These are phyloP conservation scores for Scorias spongiosa DNA, from an alignment of 2,329 filamentous ascomycete species.

Conservation along the genomic window DNA sequence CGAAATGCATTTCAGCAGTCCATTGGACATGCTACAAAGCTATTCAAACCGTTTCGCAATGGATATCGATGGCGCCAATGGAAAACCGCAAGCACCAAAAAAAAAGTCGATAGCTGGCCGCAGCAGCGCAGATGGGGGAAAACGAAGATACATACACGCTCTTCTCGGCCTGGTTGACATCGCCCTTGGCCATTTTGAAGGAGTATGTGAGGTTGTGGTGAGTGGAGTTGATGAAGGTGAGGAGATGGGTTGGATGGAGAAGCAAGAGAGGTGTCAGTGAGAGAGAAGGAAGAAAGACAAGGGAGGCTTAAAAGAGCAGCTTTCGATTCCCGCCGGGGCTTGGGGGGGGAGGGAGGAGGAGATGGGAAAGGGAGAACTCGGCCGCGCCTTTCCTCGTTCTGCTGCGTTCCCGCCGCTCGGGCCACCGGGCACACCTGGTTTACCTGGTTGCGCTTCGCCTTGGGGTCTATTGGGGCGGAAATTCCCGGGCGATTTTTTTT, in stretches of 20 bases:
- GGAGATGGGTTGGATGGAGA: slow-evolving; percentile 2
- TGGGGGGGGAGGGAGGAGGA: no score
- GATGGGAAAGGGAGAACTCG: no score
- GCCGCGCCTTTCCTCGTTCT: neutral
- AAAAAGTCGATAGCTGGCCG: neutral
- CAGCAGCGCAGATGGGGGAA: slow-evolving; percentile 1
- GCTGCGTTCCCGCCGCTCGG: neutral
- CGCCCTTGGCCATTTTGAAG: slow-evolving; percentile 14
- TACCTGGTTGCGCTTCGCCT: no score
- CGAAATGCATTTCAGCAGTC: no score
- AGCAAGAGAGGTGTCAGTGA: neutral
- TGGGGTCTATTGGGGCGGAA: neutral
- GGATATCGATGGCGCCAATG: slow-evolving; percentile 2
- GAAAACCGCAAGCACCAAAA: neutral
- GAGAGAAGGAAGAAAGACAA: neutral
- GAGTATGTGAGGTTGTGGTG: slow-evolving; percentile 5
- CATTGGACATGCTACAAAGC: slow-evolving; percentile 3
- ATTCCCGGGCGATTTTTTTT: neutral
- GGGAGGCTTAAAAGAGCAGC: no score
- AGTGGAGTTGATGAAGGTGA: slow-evolving; percentile 2
- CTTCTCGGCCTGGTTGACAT: slow-evolving; percentile 4
- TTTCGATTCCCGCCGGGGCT: no score
- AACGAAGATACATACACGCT: neutral
- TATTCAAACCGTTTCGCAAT: slow-evolving; percentile 2
- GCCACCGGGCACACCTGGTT: neutral